Evolutionary conservation across 2,329 filamentous ascomycete species (phyloP).

Genomic region (Daldinia sp.): DNA sequence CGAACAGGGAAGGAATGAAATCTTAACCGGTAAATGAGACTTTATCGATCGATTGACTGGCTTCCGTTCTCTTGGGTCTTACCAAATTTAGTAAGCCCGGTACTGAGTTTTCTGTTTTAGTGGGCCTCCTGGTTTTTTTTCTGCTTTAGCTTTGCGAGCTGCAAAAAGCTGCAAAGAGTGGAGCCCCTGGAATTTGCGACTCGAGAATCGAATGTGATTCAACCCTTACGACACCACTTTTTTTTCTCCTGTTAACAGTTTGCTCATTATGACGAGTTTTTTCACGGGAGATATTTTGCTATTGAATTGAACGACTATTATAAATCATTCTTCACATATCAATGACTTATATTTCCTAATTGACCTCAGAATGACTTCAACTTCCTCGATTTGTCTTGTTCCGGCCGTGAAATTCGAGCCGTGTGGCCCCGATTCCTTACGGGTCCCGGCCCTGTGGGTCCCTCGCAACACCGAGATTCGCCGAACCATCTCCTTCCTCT

Average conservation of each 20-base stretch:
- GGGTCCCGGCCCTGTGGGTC: slow-evolving; percentile 34
- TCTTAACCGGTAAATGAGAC: slow-evolving; percentile 10
- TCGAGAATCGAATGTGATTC: slow-evolving; percentile 31
- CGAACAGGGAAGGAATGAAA: slow-evolving; percentile 21
- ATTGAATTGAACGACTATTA: not conserved
- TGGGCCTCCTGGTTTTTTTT: slow-evolving; percentile 6
- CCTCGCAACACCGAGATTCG: slow-evolving; percentile 33
- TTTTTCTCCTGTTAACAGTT: slow-evolving; percentile 4
- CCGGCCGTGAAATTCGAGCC: slow-evolving; percentile 25
- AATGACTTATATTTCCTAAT: not conserved
- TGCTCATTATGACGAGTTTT: slow-evolving; percentile 20
- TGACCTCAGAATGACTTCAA: slow-evolving; percentile 1
- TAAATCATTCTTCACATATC: slow-evolving; percentile 1
- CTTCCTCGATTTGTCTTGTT: not conserved
- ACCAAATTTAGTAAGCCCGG: slow-evolving; percentile 24
- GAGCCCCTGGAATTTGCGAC: slow-evolving; percentile 23
- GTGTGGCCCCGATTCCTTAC: slow-evolving; percentile 26
- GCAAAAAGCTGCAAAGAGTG: slow-evolving; percentile 20
- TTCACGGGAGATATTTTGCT: not conserved
- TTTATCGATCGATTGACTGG: slow-evolving; percentile 24
- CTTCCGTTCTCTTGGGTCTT: slow-evolving; percentile 24
- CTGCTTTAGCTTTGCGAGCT: not conserved
- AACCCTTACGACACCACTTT: slow-evolving; percentile 32
- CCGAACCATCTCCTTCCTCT: slow-evolving; percentile 30
- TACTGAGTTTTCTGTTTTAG: slow-evolving; percentile 20